Conservation (phyloP, 1,284 basidiomycete species). For the Trichosporon sp. region DNA sequence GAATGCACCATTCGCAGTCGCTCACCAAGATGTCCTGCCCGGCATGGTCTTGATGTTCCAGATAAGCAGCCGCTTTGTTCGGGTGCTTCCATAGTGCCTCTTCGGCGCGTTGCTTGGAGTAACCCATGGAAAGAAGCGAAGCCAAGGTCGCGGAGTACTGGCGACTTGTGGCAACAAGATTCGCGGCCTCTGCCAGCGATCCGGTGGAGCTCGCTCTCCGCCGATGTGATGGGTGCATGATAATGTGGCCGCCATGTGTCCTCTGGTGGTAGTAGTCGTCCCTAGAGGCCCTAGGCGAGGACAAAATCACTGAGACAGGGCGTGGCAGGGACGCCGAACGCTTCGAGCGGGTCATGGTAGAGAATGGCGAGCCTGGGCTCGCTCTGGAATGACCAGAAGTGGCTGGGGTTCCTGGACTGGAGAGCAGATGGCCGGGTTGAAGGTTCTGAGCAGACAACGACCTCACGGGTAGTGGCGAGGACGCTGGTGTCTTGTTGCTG, state of each 20-base stretch:
- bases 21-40: neutral
- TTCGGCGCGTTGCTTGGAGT: neutral
- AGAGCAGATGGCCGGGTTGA: neutral
- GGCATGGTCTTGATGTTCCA: conserved; percentile 1
- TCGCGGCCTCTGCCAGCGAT: neutral
- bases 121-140: neutral
- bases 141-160: neutral
- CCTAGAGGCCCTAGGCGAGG: neutral
- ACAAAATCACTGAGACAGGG: neutral
- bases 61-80: neutral
- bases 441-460: neutral
- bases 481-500: neutral
- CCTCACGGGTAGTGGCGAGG: neutral
- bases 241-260: neutral
- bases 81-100: neutral
- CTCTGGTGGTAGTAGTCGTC: neutral
- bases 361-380: neutral
- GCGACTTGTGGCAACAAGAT: neutral
- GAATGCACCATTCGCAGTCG: conserved; percentile 1
- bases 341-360: neutral
- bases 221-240: neutral
- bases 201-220: neutral
- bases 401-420: neutral
- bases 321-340: neutral
- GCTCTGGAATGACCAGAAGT: neutral